Conservation (phyloP, 2,329 filamentous ascomycete genomes). For the Aschersonia sp. region DNA sequence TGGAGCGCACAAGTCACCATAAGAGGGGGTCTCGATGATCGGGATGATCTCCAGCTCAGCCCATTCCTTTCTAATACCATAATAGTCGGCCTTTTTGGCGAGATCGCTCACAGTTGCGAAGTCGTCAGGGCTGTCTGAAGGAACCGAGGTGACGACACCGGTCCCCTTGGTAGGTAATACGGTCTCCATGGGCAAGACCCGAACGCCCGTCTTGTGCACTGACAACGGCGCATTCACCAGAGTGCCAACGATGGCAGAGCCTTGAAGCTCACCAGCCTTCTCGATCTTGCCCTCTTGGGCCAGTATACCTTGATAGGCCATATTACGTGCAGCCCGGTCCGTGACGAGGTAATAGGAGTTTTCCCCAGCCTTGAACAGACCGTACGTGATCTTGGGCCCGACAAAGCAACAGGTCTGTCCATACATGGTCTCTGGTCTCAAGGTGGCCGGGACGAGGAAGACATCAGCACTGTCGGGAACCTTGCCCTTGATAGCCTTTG, state of each 20-base stretch:
- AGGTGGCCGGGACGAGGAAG: slow-evolving; percentile 81
- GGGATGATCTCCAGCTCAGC: slow-evolving; percentile 79
- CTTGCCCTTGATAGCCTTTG: slow-evolving; percentile 59
- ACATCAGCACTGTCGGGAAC: slow-evolving; percentile 66
- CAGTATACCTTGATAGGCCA: slow-evolving; percentile 87
- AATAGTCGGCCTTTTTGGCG: slow-evolving; percentile 89
- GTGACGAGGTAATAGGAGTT: slow-evolving; percentile 77
- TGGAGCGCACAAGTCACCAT: slow-evolving; percentile 73
- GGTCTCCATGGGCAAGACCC: slow-evolving; percentile 89
- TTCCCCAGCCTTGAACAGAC: slow-evolving; percentile 65
- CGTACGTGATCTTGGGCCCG: slow-evolving; percentile 78
- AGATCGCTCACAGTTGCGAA: slow-evolving; percentile 81
- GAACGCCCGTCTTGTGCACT: slow-evolving; percentile 66
- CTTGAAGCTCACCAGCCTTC: slow-evolving; percentile 60
- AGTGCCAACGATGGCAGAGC: slow-evolving; percentile 76
- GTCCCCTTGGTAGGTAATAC: slow-evolving; percentile 90
- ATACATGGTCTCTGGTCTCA: slow-evolving; percentile 97
- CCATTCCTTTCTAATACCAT: slow-evolving; percentile 95
- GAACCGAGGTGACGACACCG: slow-evolving; percentile 89
- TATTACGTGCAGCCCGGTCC: slow-evolving; percentile 80
- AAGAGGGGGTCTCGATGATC: slow-evolving; percentile 78
- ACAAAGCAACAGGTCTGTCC: slow-evolving; percentile 95
- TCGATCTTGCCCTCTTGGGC: slow-evolving; percentile 61
- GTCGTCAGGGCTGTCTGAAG: slow-evolving; percentile 88
- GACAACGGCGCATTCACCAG: slow-evolving; percentile 81